A percentile compares a stretch with the other conserved stretches of the same genome.
These are phyloP conservation scores for Parietichytrium sp. DNA, from an alignment of 108 stramenopile genomes.

Conservation along the genomic window DNA sequence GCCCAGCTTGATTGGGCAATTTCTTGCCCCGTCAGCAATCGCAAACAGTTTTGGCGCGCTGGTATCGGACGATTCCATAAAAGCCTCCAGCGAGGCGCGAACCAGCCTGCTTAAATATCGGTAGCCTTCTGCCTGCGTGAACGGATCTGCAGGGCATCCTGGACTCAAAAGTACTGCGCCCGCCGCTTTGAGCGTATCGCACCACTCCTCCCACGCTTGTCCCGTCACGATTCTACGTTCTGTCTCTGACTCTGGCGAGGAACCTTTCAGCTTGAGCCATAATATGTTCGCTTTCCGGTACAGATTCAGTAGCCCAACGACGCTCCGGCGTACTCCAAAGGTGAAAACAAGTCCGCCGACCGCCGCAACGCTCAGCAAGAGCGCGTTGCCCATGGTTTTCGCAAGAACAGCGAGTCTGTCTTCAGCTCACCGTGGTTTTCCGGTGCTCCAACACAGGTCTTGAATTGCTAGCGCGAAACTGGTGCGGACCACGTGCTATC, in stretches of 20 bases:
- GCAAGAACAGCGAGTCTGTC: too few species aligned
- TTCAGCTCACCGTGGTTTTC: too few species aligned
- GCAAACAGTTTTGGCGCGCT: neutral
- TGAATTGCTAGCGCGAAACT: too few species aligned
- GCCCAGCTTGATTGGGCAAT: neutral
- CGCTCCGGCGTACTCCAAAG: neutral
- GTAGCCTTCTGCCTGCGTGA: slow-evolving; percentile 31
- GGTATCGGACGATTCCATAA: neutral
- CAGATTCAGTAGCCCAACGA: neutral
- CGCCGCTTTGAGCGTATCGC: slow-evolving; percentile 28
- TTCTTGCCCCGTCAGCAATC: neutral
- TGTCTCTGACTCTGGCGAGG: neutral
- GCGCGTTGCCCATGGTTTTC: too few species aligned
- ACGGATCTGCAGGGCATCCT: slow-evolving; percentile 18
- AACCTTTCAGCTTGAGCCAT: neutral
- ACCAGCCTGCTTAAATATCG: neutral
- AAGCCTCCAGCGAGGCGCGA: slow-evolving; percentile 13
- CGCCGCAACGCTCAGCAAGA: neutral
- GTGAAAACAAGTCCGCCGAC: neutral
- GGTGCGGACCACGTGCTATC: too few species aligned
- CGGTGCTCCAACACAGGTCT: too few species aligned
- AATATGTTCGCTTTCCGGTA: neutral
- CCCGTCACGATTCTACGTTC: slow-evolving; percentile 1
- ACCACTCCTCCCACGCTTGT: slow-evolving; percentile 21
- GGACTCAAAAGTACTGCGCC: slow-evolving; percentile 8